A percentile compares a stretch with the other conserved stretches of the same genome.
Conservation (phyloP, 2,329 filamentous ascomycete species). For the Trichophaea hybrida region DNA sequence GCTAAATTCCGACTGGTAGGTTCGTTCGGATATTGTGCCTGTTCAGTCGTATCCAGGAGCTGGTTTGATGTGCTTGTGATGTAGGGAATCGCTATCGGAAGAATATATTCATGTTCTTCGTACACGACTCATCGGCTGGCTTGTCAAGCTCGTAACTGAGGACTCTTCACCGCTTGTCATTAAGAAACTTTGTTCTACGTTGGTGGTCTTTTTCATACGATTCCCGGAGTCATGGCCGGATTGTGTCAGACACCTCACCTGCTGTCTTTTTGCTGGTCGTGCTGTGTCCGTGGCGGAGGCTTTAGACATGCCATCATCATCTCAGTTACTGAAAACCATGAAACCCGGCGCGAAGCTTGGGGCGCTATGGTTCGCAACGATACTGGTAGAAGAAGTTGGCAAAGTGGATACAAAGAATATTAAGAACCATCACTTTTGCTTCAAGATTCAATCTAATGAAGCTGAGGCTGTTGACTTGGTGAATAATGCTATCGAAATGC, state of each 20-base stretch:
- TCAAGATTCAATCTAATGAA: constrained; percentile 40
- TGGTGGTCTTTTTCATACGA: constrained; percentile 61
- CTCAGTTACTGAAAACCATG: background rate
- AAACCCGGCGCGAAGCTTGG: constrained; percentile 38
- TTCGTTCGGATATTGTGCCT: constrained; percentile 5
- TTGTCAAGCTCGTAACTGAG: constrained; percentile 41
- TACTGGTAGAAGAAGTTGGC: constrained; percentile 50
- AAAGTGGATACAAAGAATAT: constrained; percentile 42
- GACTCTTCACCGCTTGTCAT: constrained; percentile 47
- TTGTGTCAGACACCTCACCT: constrained; percentile 48
- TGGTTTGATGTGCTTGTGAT: background rate
- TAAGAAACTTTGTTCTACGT: constrained; percentile 61
- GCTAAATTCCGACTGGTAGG: constrained; percentile 74
- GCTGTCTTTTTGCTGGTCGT: constrained; percentile 1
- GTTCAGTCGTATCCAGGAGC: background rate
- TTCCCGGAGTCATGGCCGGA: constrained; percentile 53
- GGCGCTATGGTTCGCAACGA: constrained; percentile 49
- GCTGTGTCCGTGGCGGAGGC: background rate
- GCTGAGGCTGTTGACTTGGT: constrained; percentile 39
- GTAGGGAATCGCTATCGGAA: constrained; percentile 37
- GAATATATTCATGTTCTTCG: constrained; percentile 47
- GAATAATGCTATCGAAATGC: constrained; percentile 29
- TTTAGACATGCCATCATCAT: background rate
- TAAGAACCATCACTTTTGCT: constrained; percentile 35
- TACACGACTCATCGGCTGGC: constrained; percentile 47